phyloP scores from a whole-genome alignment of 768 basidiomycete genomes.

The Tricholoma bakamatsutake region DNA sequence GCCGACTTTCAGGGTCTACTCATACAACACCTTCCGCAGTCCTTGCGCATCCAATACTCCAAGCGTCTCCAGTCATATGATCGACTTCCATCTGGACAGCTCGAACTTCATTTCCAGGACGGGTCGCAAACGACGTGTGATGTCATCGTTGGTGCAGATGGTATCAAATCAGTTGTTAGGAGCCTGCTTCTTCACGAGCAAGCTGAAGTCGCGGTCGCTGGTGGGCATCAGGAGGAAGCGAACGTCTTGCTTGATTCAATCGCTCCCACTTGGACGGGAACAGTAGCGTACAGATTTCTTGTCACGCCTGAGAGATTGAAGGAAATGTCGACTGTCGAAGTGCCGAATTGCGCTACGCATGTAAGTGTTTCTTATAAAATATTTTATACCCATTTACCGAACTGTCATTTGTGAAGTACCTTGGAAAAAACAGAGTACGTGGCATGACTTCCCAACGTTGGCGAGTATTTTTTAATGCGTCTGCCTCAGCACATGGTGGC shows the following conservation, averaged over 20 bases:
- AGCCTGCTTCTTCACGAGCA: slow-evolving; percentile 33
- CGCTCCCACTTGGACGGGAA: slow-evolving; percentile 56
- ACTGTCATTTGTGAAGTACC: too few relatives aligned
- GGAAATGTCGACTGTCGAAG: too few relatives aligned
- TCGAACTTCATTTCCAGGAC: slow-evolving; percentile 56
- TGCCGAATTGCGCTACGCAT: too few relatives aligned
- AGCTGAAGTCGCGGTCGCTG: slow-evolving; percentile 26
- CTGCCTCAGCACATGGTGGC: too few relatives aligned
- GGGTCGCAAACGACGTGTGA: slow-evolving; percentile 56
- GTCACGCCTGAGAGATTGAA: slow-evolving; percentile 45
- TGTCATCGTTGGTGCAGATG: slow-evolving; percentile 67
- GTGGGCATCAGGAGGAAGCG: slow-evolving; percentile 32
- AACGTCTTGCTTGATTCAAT: slow-evolving; percentile 35
- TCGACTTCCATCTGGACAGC: slow-evolving; percentile 34
- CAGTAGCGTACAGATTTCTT: slow-evolving; percentile 52
- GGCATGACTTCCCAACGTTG: too few relatives aligned
- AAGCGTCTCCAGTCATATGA: slow-evolving; percentile 57
- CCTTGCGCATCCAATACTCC: slow-evolving; percentile 41
- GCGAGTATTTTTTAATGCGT: too few relatives aligned
- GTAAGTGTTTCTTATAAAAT: too few relatives aligned
- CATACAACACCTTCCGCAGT: slow-evolving; percentile 40
- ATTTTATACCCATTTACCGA: too few relatives aligned
- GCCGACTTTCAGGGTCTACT: slow-evolving; percentile 61
- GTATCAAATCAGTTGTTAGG: slow-evolving; percentile 53
- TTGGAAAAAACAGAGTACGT: too few relatives aligned